Evolutionary conservation across 2,329 filamentous ascomycete species (phyloP), one percentile per base, ranked within the genome.

Genomic region (Colletotrichum magnum): DNA sequence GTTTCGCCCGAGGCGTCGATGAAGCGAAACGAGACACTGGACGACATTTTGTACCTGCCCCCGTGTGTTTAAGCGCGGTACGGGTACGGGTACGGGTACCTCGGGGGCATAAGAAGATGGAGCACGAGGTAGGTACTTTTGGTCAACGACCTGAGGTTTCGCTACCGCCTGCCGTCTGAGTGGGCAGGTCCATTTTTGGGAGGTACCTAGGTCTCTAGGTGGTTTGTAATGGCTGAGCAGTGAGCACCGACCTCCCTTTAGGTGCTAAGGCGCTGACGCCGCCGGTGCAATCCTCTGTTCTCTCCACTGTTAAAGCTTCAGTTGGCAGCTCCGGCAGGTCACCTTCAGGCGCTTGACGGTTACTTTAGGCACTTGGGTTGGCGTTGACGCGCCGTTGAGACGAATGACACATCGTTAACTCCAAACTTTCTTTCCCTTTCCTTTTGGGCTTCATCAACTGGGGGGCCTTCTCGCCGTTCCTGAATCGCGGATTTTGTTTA

Each of bases 1-100:
- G 81, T 83, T 82, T 83, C 81, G 80, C 67, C 73, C 76, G 74
- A 77, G 73, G 73, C 76, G 72, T 64, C 76, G 80, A 79, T 81
- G 80, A 82, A 73, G 79, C 78, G 75, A 79, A 77, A 79, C 77
- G 72, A 76, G 67, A 69, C 61, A 69, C 56, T 61, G 66, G 54
- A 70, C 65, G 50, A 58, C 43, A 41, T 59, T 60, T 59, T 56
- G 16, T 26, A 39, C 18, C 50, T 48, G 47, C 45, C 28, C n/a
- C 26, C 48, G 39, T 3, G 47, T 36, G 21, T 41, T 71, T 51
- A 69, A 53, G 66, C 67, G 64, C 62, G 60, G 32, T 62, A 24
- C 21, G 21, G 2, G 32, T 64, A 24, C 21, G 21, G 2, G 32
- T 64, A 56, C 41, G 26, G 26, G 18, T 50, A 50, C 16, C 47